These are phyloP conservation scores for Ceriops decandra DNA, from an alignment of 345 rosid genomes.

Conservation along the genomic window DNA sequence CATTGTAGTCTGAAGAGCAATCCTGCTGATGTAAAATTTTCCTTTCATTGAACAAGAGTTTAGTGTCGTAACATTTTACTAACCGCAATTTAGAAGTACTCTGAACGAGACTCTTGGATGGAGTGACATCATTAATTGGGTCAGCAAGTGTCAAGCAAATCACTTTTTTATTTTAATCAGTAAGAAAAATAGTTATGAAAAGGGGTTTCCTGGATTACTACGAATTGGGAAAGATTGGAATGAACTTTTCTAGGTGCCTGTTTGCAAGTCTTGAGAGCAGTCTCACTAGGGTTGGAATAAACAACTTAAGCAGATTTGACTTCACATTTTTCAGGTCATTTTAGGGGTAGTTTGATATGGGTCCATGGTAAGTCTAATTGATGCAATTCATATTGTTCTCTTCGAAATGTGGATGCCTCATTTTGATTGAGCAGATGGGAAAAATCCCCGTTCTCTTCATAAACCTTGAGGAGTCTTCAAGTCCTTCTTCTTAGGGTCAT, in stretches of 20 bases:
- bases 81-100: background rate
- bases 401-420: too few species aligned
- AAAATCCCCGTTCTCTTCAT: too few species aligned
- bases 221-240: background rate
- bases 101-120: background rate
- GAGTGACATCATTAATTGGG: background rate
- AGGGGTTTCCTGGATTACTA: too few species aligned
- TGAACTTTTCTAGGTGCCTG: background rate
- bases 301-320: background rate
- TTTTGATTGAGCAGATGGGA: too few species aligned
- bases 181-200: too few species aligned
- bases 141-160: background rate
- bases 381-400: too few species aligned
- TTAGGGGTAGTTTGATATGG: too few species aligned
- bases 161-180: background rate
- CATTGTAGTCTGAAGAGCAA: background rate
- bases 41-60: background rate
- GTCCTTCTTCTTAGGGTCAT: too few species aligned
- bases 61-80: background rate
- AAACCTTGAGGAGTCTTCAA: too few species aligned
- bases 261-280: background rate
- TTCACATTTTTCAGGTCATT: too few species aligned
- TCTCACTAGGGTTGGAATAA: background rate
- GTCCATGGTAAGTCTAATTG: too few species aligned
- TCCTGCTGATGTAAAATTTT: background rate